phyloP scores from a whole-genome alignment of 1,139 yeast genomes.

The Protomyces pachydermus region DNA sequence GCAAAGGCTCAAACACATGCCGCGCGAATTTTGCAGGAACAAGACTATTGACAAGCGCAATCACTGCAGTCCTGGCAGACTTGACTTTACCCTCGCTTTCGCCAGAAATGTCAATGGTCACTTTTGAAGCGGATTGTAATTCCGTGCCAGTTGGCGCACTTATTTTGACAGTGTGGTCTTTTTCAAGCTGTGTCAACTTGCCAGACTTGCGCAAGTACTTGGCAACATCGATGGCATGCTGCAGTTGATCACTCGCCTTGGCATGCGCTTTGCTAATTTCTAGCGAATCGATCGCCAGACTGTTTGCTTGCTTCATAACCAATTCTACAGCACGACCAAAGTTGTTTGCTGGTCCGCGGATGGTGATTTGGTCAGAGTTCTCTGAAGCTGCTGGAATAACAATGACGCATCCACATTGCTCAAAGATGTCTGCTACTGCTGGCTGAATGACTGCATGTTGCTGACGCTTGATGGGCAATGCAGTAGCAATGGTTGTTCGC shows the following conservation, averaged over 20 bases:
- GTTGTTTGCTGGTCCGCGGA: slow-evolving; percentile 59
- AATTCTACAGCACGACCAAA: slow-evolving; percentile 57
- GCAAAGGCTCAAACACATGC: slow-evolving; percentile 68
- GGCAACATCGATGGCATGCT: slow-evolving; percentile 71
- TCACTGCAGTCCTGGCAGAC: slow-evolving; percentile 61
- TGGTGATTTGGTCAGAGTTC: slow-evolving; percentile 43
- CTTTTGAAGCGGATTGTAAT: slow-evolving; percentile 40
- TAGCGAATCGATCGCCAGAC: slow-evolving; percentile 59
- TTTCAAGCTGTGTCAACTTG: slow-evolving; percentile 42
- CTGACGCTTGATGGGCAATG: slow-evolving; percentile 48
- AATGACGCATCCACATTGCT: slow-evolving; percentile 59
- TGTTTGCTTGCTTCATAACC: slow-evolving; percentile 51
- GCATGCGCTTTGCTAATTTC: slow-evolving; percentile 79
- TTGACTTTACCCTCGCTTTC: slow-evolving; percentile 46
- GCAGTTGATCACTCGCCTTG: slow-evolving; percentile 48
- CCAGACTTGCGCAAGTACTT: slow-evolving; percentile 56
- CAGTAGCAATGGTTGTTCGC: slow-evolving; percentile 40
- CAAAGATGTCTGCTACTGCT: slow-evolving; percentile 45
- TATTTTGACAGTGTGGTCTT: slow-evolving; percentile 50
- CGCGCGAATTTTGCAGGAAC: slow-evolving; percentile 61
- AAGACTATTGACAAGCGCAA: slow-evolving; percentile 64
- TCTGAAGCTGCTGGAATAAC: slow-evolving; percentile 48
- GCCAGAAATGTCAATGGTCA: slow-evolving; percentile 47
- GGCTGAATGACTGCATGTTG: slow-evolving; percentile 49
- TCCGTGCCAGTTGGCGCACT: slow-evolving; percentile 50